phyloP scores from a whole-genome alignment of 2,329 filamentous ascomycete species.

The Ceratocystis harringtonii region DNA sequence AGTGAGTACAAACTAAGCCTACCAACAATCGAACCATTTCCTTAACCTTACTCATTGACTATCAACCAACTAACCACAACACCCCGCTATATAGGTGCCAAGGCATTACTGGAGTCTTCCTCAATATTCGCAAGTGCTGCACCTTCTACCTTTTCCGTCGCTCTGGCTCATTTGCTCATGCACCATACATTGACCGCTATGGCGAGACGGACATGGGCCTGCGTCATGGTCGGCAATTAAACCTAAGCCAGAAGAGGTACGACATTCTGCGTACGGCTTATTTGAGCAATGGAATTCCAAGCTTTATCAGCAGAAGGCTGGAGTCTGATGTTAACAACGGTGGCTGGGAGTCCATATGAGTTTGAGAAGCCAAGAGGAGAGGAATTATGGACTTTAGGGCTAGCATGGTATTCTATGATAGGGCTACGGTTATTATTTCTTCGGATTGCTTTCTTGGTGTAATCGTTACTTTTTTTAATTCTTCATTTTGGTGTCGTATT shows the following conservation, averaged over 20 bases:
- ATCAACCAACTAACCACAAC: conserved; percentile 7
- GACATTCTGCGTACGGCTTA: conserved; percentile 77
- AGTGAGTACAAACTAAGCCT: conserved; percentile 38
- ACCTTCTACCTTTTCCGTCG: conserved; percentile 72
- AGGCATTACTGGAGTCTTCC: conserved; percentile 77
- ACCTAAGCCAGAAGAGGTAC: conserved; percentile 85
- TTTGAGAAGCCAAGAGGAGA: not conserved
- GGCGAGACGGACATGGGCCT: conserved; percentile 91
- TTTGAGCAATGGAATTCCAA: conserved; percentile 74
- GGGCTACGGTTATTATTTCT: not conserved
- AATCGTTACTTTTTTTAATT: not conserved
- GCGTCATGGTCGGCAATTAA: conserved; percentile 73
- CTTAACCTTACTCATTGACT: not conserved
- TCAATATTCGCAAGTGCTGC: conserved; percentile 93
- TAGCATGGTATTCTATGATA: not conserved
- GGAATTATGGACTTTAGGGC: not conserved
- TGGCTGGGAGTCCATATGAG: conserved; percentile 74
- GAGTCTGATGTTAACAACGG: conserved; percentile 95
- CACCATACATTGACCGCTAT: conserved; percentile 90
- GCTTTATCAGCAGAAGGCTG: conserved; percentile 73
- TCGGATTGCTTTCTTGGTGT: not conserved
- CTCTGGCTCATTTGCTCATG: conserved; percentile 70
- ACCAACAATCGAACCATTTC: not conserved
- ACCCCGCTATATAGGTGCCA: conserved; percentile 49
- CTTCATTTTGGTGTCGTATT: not conserved